These are phyloP conservation scores for Sechiopsis laciniata DNA, from an alignment of 306 rosid species.

Conservation along the genomic window DNA sequence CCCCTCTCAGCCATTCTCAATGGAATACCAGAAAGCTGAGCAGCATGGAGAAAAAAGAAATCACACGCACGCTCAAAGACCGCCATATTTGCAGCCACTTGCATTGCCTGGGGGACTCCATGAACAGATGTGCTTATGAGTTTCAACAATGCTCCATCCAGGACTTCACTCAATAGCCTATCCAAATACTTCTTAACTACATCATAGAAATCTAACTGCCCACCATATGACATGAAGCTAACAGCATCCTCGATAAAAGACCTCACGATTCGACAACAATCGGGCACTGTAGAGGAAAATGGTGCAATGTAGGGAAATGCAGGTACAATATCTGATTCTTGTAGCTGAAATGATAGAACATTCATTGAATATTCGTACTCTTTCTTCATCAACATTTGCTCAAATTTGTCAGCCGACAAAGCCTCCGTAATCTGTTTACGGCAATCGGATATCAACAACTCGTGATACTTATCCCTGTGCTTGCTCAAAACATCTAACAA, in stretches of 20 bases:
- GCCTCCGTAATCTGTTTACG: conserved; percentile 88
- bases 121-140: conserved; percentile 63
- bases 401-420: conserved; percentile 78
- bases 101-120: conserved; percentile 94
- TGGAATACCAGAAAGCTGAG: conserved; percentile 93
- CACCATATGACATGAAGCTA: conserved; percentile 95
- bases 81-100: conserved; percentile 91
- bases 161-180: conserved; percentile 64
- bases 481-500: conserved; percentile 96
- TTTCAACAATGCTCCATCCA: conserved; percentile 76
- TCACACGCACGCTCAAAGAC: conserved; percentile 95
- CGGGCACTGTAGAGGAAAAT: conserved; percentile 86
- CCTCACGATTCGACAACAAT: conserved; percentile 93
- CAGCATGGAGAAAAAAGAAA: conserved; percentile 95
- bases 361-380: conserved; percentile 97
- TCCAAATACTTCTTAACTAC: conserved; percentile 92
- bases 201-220: conserved; percentile 90
- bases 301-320: conserved; percentile 95
- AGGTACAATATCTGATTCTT: conserved; percentile 69
- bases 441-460: conserved; percentile 79
- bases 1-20: conserved; percentile 92
- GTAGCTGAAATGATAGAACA: conserved; percentile 92
- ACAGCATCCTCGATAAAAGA: conserved; percentile 95
- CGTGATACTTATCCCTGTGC: conserved; percentile 98
- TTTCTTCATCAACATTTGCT: conserved; percentile 95